Evolutionary conservation across 345 rosid species (phyloP).

Genomic region (Aquilaria yunnanensis): DNA sequence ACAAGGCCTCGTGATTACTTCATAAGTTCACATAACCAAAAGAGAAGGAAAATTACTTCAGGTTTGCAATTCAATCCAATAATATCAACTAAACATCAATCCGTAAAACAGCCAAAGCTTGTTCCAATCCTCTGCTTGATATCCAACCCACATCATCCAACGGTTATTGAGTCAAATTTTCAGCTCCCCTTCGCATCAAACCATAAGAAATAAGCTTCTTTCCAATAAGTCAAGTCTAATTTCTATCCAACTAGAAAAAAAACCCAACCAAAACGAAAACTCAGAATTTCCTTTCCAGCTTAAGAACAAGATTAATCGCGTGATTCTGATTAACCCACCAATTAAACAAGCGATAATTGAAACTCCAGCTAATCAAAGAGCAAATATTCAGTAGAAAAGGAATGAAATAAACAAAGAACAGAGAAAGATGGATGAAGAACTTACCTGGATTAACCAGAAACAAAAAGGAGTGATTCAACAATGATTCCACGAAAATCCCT

Average conservation of each 20-base stretch:
- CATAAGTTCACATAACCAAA: too few species aligned
- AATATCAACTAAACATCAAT: too few species aligned
- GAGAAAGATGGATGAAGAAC: slow-evolving; percentile 3
- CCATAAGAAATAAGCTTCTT: neutral
- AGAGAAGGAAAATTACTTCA: too few species aligned
- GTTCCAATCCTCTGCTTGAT: too few species aligned
- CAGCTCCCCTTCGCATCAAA: neutral
- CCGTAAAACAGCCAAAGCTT: too few species aligned
- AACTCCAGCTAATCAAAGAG: neutral
- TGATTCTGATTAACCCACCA: slow-evolving; percentile 5
- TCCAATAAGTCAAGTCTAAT: neutral
- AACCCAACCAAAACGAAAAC: neutral
- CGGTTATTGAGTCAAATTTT: neutral
- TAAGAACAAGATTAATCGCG: neutral
- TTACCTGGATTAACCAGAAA: slow-evolving; percentile 20
- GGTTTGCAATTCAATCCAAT: too few species aligned
- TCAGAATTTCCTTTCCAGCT: slow-evolving; percentile 4
- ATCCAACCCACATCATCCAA: too few species aligned
- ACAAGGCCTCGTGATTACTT: too few species aligned
- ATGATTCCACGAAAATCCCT: neutral
- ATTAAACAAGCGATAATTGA: neutral
- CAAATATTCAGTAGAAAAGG: neutral
- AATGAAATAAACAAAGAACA: neutral
- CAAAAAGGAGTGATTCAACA: neutral
- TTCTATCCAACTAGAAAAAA: neutral